Evolutionary conservation across 306 rosid genomes (phyloP).

Genomic region (Quercus berberidifolia): DNA sequence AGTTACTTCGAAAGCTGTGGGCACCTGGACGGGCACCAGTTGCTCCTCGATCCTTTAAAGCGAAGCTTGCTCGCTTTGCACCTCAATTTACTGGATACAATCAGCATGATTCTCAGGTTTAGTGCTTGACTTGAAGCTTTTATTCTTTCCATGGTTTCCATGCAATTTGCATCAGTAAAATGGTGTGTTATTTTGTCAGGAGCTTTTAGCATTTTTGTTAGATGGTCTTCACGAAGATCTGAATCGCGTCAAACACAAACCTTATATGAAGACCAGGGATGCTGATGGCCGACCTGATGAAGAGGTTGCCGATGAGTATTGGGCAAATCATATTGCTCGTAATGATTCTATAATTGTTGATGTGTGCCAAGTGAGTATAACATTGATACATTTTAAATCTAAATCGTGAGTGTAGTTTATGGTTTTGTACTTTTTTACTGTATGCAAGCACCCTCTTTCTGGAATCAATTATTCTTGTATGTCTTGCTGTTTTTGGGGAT

Average conservation of each 20-base stretch:
- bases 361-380: constrained; percentile 86
- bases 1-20: constrained; percentile 92
- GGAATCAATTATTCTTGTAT: not conserved
- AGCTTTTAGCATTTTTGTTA: constrained; percentile 93
- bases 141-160: not conserved
- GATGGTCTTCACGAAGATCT: constrained; percentile 99
- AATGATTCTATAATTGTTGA: constrained; percentile 98
- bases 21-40: constrained; percentile 92
- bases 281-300: constrained; percentile 99
- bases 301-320: constrained; percentile 97
- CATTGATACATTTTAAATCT: constrained; percentile 1
- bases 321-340: constrained; percentile 98
- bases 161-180: constrained; percentile 23
- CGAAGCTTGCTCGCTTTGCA: constrained; percentile 97
- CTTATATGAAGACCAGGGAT: constrained; percentile 89
- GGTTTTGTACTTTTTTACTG: constrained; percentile 1
- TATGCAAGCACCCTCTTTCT: not conserved
- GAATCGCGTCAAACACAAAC: constrained; percentile 93
- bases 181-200: constrained; percentile 51
- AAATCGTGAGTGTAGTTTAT: not conserved
- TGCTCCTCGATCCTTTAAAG: constrained; percentile 91
- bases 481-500: not conserved
- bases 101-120: constrained; percentile 99
- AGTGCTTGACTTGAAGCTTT: constrained; percentile 7
- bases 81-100: constrained; percentile 98